Evolutionary conservation across 768 basidiomycete genomes (phyloP), one percentile per base, ranked within the genome.

Genomic region (Trametes meyenii): DNA sequence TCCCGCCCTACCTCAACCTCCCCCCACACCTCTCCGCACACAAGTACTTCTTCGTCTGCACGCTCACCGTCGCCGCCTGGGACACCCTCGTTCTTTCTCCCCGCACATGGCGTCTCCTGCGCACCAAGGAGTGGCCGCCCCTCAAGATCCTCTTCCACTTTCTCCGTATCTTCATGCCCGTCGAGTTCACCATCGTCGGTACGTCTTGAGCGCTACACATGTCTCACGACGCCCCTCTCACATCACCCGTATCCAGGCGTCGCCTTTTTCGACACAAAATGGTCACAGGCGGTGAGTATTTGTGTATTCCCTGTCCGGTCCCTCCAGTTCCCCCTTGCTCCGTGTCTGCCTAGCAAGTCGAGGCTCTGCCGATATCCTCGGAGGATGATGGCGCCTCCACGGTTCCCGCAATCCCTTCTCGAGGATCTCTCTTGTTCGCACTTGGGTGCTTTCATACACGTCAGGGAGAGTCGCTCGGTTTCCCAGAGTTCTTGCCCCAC

Each of bases 21-120:
- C 82, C 92, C 0, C 82, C 92, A 1, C 92, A 91, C 72, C 80
- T 94, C 38, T 85, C 83, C 33, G 92, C 92, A 0, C 92, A 93
- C 80, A 93, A 94, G 74, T 94, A 94, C 68, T 92, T 94, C 72
- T 84, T 90, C 49, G 92, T 94, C 65, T 94, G 92, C 78, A 91
- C 92, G 0, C 84, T 94, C 64, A 94, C 92, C 55, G 90, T 94
- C 58, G 89, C 91, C 0, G 92, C 92, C 7, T 94, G 92, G 92
- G 92, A 94, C 69, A 87, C 91, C 38, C 85, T 94, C 68, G 92
- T 94, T 38, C 83, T 94, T 50, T 87, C 87, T 10, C 92, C 92
- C 0, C 78, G 92, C 56, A 86, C 88, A 49, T 93, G 86, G 83
- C 83, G 86, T 29, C 84, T 94, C 60, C 71, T 85, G 62, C 84